Evolutionary conservation across 805 yeast genomes (phyloP).

Genomic region (Suhomyces pyralidae): DNA sequence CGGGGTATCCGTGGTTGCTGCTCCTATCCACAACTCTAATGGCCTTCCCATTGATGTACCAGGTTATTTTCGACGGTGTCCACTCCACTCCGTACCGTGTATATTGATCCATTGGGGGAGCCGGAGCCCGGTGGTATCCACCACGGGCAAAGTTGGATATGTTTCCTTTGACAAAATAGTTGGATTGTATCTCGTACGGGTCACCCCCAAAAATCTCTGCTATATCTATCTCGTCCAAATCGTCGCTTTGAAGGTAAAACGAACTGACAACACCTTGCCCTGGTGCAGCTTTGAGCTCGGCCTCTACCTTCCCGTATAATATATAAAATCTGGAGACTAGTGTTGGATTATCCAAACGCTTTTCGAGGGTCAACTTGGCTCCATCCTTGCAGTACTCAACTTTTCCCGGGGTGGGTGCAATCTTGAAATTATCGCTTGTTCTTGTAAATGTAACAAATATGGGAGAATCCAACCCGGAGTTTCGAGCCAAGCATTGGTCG

Average conservation of each 20-base stretch:
- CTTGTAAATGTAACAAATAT: slow-evolving; percentile 16
- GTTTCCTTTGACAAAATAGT: slow-evolving; percentile 41
- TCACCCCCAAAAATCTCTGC: slow-evolving; percentile 40
- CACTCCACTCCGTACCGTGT: slow-evolving; percentile 36
- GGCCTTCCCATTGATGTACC: slow-evolving; percentile 27
- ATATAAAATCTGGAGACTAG: slow-evolving; percentile 19
- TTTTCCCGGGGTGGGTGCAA: background rate
- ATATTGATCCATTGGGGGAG: slow-evolving; percentile 23
- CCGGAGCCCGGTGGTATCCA: slow-evolving; percentile 23
- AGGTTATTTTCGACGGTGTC: slow-evolving; percentile 29
- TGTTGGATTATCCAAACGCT: slow-evolving; percentile 15
- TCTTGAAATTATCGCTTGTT: slow-evolving; percentile 1
- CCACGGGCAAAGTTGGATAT: slow-evolving; percentile 35
- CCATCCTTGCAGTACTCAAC: slow-evolving; percentile 7
- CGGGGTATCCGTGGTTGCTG: slow-evolving; percentile 29
- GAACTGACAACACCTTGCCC: slow-evolving; percentile 40
- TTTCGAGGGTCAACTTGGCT: slow-evolving; percentile 7
- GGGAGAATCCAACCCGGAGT: slow-evolving; percentile 21
- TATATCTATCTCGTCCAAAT: slow-evolving; percentile 41
- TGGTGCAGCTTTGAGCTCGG: slow-evolving; percentile 28
- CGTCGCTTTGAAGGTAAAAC: slow-evolving; percentile 41
- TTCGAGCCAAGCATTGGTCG: slow-evolving; percentile 22
- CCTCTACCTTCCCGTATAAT: slow-evolving; percentile 37
- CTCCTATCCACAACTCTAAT: slow-evolving; percentile 22
- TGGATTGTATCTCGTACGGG: slow-evolving; percentile 29